Evolutionary conservation across 805 yeast genomes (phyloP), one percentile per base, ranked within the genome.

Genomic region (Osmozyma mogii): DNA sequence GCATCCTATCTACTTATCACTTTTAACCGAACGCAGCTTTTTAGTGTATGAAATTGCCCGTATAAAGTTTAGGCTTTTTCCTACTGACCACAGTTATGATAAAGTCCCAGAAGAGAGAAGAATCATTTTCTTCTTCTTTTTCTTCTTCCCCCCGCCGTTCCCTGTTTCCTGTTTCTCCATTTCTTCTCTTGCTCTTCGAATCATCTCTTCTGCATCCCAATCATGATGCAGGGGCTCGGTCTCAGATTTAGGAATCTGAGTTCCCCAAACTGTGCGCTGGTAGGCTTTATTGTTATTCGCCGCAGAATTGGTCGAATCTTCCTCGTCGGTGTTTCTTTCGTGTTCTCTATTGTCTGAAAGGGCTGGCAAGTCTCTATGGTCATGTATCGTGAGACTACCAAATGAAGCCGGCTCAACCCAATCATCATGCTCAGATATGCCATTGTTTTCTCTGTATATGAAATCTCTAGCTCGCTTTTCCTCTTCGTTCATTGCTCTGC

Each of bases 231-330:
- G 17, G 60, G 53, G 55, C 38, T 57, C 9, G 52, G 53, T 18
- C 54, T 54, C 67, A 1, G 57, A 41, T 30, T 55, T 61, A 4
- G 68, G 69, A 2, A 75, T 70, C 30, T 56, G 61, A 1, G 92
- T 82, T 0, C 94, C 94, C 94, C 94, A 83, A 3, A 83, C 75
- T 0, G 92, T 78, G 1, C 73, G 70, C 22, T 63, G 59, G 31
- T 47, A 56, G 1, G 28, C 27, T 2, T 26, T 29, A 2, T 32
- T 39, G 3, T 29, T 37, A 4, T 37, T 36, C 1, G 36, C 28
- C 1, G 15, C 29, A 13, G 43, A 27, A 14, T 34, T 37, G 17
- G 34, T 30, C 9, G 33, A 16, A 2, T 35, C 25, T 16, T 22
- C 32, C 4, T 23, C 28, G 2, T 21, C 22, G 18, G 15, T 19